Evolutionary conservation across 768 basidiomycete species (phyloP).

Genomic region (Tylopilus intermedius): DNA sequence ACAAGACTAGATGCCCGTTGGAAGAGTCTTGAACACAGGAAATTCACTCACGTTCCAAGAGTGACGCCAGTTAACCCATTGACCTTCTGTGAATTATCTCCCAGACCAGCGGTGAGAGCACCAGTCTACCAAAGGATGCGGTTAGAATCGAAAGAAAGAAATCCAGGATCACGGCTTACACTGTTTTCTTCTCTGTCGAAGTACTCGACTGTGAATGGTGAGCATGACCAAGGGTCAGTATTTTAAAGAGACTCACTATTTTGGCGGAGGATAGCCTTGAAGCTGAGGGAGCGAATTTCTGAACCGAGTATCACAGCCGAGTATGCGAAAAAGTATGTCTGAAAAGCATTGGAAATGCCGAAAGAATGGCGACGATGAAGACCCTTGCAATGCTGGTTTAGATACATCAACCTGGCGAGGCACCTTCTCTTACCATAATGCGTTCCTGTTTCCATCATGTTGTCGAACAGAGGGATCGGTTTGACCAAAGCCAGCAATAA

Average conservation of each 20-base stretch:
- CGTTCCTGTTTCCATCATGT: slow-evolving; percentile 62
- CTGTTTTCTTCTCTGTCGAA: too few species aligned
- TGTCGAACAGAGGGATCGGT: slow-evolving; percentile 40
- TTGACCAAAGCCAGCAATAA: slow-evolving; percentile 54
- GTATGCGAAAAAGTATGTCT: slow-evolving; percentile 66
- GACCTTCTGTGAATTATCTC: too few species aligned
- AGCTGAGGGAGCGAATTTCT: slow-evolving; percentile 65
- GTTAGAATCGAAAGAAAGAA: too few species aligned
- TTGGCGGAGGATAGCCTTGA: slow-evolving; percentile 80
- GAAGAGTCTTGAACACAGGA: not conserved
- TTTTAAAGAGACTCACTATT: slow-evolving; percentile 51
- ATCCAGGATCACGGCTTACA: too few species aligned
- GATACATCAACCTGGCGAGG: not conserved
- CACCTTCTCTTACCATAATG: slow-evolving; percentile 46
- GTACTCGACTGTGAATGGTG: too few species aligned
- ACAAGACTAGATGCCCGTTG: slow-evolving; percentile 52
- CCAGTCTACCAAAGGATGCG: too few species aligned
- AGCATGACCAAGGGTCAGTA: too few species aligned
- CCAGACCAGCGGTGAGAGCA: too few species aligned
- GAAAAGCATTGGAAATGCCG: slow-evolving; percentile 55
- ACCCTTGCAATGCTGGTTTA: slow-evolving; percentile 40
- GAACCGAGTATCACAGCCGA: slow-evolving; percentile 68
- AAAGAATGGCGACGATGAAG: slow-evolving; percentile 73
- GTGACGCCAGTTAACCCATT: too few species aligned
- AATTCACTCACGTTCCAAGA: too few species aligned